Evolutionary conservation across 305 asterid species (phyloP).

Genomic region (Ajuga reptans): DNA sequence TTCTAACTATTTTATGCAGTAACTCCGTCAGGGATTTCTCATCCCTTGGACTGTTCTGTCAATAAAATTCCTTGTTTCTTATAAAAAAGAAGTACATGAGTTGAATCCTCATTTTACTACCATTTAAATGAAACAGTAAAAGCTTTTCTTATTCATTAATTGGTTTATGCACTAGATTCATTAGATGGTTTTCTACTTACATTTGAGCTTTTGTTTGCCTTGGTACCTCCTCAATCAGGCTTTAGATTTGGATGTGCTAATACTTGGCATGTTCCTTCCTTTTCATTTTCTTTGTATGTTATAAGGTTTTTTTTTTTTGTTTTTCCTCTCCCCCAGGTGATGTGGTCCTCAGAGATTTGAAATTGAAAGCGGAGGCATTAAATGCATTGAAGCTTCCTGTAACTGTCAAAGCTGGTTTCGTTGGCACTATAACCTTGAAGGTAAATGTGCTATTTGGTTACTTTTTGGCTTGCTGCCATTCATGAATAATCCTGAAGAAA

Average conservation of each 20-base stretch:
- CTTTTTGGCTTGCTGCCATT: slow-evolving; percentile 13
- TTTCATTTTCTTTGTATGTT: neutral
- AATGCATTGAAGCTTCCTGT: slow-evolving; percentile 91
- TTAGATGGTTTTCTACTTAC: neutral
- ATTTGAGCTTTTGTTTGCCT: slow-evolving; percentile 7
- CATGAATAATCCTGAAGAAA: neutral
- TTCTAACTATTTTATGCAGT: no score
- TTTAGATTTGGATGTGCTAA: slow-evolving; percentile 16
- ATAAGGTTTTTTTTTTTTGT: neutral
- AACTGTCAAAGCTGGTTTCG: slow-evolving; percentile 89
- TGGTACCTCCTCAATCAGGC: slow-evolving; percentile 1
- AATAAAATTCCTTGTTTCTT: no score
- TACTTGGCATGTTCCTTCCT: slow-evolving; percentile 11
- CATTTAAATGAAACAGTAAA: neutral
- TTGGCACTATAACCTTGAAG: slow-evolving; percentile 90
- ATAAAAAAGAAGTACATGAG: no score
- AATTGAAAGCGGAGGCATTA: slow-evolving; percentile 87
- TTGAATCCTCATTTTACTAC: neutral
- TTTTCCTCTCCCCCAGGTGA: slow-evolving; percentile 45
- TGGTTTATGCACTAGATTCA: neutral
- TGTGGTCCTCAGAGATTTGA: slow-evolving; percentile 91
- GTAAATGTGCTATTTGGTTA: slow-evolving; percentile 31
- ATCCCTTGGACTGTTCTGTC: no score
- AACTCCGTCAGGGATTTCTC: no score
- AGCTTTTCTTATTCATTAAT: neutral